A percentile compares a stretch with the other conserved stretches of the same genome.
Evolutionary conservation across 306 rosid genomes (phyloP).

Genomic region (Castanospermum australe): DNA sequence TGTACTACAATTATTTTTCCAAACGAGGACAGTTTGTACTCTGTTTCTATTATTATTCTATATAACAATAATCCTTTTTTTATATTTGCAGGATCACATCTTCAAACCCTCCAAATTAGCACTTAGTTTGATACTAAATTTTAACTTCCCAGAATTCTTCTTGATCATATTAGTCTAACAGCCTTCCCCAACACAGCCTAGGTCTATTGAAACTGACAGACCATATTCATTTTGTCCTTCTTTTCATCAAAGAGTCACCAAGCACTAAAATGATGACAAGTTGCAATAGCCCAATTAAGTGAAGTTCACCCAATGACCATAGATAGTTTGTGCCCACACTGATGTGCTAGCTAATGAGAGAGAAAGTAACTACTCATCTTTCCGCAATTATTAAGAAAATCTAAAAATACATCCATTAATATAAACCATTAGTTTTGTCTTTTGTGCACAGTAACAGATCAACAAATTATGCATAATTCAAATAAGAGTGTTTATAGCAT

Average conservation of each 20-base stretch:
- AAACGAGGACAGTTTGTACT: neutral
- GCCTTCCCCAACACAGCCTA: neutral
- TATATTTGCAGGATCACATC: neutral
- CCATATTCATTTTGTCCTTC: neutral
- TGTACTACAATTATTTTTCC: neutral
- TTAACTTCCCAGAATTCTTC: neutral
- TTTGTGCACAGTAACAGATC: neutral
- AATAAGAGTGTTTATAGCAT: neutral
- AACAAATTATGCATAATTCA: neutral
- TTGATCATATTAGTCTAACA: neutral
- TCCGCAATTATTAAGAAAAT: neutral
- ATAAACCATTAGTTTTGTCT: neutral
- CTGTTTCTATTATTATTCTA: too few species aligned
- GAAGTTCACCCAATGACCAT: neutral
- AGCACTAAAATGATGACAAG: neutral
- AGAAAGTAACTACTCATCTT: neutral
- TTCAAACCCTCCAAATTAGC: neutral
- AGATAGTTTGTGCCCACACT: neutral
- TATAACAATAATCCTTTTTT: neutral
- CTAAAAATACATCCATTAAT: neutral
- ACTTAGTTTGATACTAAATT: neutral
- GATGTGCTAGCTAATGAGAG: neutral
- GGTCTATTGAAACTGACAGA: neutral
- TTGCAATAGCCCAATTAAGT: neutral
- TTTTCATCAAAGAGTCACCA: neutral